Evolutionary conservation across 2,329 filamentous ascomycete genomes (phyloP), one percentile per base, ranked within the genome.

Genomic region (Phialophora macrospora): DNA sequence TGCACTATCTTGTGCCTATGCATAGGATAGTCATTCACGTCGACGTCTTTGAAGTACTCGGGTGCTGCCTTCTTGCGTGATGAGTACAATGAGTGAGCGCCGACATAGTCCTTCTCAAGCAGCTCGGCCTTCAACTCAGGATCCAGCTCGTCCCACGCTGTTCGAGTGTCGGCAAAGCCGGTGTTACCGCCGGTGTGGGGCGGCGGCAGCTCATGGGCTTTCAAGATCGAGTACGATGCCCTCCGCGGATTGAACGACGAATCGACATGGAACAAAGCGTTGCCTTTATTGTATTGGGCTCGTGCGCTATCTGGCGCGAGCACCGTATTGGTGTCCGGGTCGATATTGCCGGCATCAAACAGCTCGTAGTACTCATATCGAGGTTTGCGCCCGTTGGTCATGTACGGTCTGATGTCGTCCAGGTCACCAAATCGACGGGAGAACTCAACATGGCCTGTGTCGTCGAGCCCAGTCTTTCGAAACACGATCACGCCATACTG

Each of bases 261-360:
- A 73, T 86, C 84, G n/a, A 80, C 80, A 68, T 87, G 84, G 74
- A 83, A 87, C 11, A 85, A 76, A 2, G 73, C 75, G 69, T 86
- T 86, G 34, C 81, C 82, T 71, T 77, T 66, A 44, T 56, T 70
- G 38, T 69, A 69, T 30, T 69, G 67, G 5, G 67, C 62, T 12
- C 67, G 56, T 2, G 61, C 41, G 56, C 64, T 77, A 60, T 79
- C 74, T 5, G 77, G 72, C 26, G 77, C 74, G 22, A 83, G 75
- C 2, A 83, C 70, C 0, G 74, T 74, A 60, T 80, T 80, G n/a
- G 67, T 69, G 34, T 84, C 79, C 1, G 77, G 76, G 58, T 84
- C 79, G 22, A 87, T 75, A 72, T 88, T 88, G 55, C 83, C 79
- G 0, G 83, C 83, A 69, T 87, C 85, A 72, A 87, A 87, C 1